These are phyloP conservation scores for Aureobasidium sp. DNA, from an alignment of 2,329 filamentous ascomycete genomes.

Conservation along the genomic window DNA sequence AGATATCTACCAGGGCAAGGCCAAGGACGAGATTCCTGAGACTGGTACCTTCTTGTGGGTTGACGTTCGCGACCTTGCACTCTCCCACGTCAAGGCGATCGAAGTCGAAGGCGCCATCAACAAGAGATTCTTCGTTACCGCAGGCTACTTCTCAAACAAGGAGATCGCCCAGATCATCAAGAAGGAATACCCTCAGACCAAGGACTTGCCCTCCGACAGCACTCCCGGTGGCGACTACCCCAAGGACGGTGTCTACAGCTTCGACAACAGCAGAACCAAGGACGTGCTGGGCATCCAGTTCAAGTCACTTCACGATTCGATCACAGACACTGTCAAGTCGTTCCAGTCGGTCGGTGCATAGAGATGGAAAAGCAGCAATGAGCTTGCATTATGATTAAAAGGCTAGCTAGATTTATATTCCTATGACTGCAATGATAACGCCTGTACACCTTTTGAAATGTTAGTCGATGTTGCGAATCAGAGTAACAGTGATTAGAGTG, in stretches of 20 bases:
- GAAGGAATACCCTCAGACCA: constrained; percentile 47
- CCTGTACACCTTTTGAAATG: background rate
- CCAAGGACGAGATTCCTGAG: constrained; percentile 48
- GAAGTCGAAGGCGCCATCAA: constrained; percentile 49
- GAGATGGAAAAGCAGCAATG: constrained; percentile 6
- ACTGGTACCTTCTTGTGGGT: constrained; percentile 47
- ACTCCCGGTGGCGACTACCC: constrained; percentile 39
- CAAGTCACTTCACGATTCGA: constrained; percentile 47
- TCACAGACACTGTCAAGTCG: constrained; percentile 56
- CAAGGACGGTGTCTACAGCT: constrained; percentile 43
- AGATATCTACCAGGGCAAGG: constrained; percentile 55
- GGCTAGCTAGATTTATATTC: background rate
- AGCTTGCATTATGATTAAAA: constrained; percentile 4
- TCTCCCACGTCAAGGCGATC: constrained; percentile 53
- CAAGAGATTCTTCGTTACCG: constrained; percentile 57
- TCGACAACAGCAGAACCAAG: constrained; percentile 48
- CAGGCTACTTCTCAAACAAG: constrained; percentile 54
- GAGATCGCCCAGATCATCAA: constrained; percentile 49
- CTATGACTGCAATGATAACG: background rate
- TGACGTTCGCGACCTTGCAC: constrained; percentile 49
- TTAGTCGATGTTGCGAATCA: background rate
- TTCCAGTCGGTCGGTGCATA: constrained; percentile 48
- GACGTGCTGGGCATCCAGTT: constrained; percentile 54
- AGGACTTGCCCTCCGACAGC: constrained; percentile 38
- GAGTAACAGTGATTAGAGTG: background rate